Evolutionary conservation across 1,284 basidiomycete species (phyloP), one percentile per base, ranked within the genome.

Genomic region (Volvariella surrecta): DNA sequence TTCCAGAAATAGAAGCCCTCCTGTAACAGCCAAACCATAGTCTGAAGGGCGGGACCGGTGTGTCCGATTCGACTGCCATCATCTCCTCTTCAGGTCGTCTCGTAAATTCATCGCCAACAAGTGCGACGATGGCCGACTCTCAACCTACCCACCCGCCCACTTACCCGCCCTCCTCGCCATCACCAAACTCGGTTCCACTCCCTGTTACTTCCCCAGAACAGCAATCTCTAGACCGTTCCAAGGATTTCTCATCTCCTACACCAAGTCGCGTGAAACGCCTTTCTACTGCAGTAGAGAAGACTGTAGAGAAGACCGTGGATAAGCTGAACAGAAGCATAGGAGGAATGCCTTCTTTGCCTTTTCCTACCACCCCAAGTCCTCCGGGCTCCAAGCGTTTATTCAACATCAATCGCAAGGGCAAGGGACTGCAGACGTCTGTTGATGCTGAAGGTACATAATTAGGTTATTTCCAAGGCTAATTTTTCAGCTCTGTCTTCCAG

Each of bases 251-350:
- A 52, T 55, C 52, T 45, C 56, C 49, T 43, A 52, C 58, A 16
- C 57, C 51, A 39, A 64, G 59, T 54, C 59, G 62, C 49, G 66
- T 66, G 42, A 72, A 66, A 54, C 74, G 70, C 44, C 62, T 71
- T 41, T 71, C 70, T 15, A 59, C 50, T 35, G 68, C 59, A 18
- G 63, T 69, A 4, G 67, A 66, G 50, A 73, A 65, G 58, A 68
- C 66, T 0, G 70, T 78, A 41, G 74, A 73, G 50, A 75, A 63
- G 58, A 73, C 74, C 1, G 72, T 73, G 38, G 71, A 74, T 46
- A 76, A 63, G 48, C 65, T 87, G 31, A 74, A 75, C 47, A 70
- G 70, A 55, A 80, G 73, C 55, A 57, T 74, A 32, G 65, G 67
- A 46, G 60, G 55, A 35, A 71, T 61, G 45, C 52, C 68, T 31